Base-by-base conservation (phyloP, 768 basidiomycete species). In the Mycena haematopus region DNA sequence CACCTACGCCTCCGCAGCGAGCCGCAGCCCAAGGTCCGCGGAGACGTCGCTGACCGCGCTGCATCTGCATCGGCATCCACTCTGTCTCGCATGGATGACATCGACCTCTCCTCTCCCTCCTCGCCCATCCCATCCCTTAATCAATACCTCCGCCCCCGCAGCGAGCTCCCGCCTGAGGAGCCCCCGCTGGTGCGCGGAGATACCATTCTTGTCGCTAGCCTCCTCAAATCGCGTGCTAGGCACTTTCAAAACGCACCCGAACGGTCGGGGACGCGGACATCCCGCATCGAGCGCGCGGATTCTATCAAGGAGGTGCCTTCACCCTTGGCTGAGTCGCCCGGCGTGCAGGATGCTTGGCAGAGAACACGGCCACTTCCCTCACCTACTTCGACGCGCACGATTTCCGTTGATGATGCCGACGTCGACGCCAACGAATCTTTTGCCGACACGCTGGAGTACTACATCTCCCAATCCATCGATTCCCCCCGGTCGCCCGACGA, bases 201-300 rank as follows among this genome's bases (percentile, higher is more conserved):
- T 59, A 67, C 66, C 6, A 24, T 57, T 45, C 19, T 33, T 27
- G 66, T 67, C 27, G 55, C 66, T 0, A 19, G 6, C 6, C 59
- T 67, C 17, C 66, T 67, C 56, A 67, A 67, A 25, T 53, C 58
- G 52, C 62, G 66, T 46, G 66, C 66, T 21, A 49, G 45, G 35
- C 62, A 56, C 17, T 17, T 42, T 25, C 21, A 24, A 2, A 24
- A 50, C 13, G 47, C 35, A 21, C 42, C 56, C 2, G 25, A 54
- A 24, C 66, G 59, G 29, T 61, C 59, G 25, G 1, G 21, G 31
- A 63, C 66, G 46, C 58, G 52, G 13, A 61, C 59, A 38, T 53
- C 50, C 6, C 56, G 27, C 36, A 67, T 67, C 59, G 66, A 67
- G 59, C 66, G 66, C 42, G 62, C 59, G 5, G 59, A 44, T n/a